Base-by-base conservation (phyloP, 306 rosid genomes). In the Quercus engelmannii region DNA sequence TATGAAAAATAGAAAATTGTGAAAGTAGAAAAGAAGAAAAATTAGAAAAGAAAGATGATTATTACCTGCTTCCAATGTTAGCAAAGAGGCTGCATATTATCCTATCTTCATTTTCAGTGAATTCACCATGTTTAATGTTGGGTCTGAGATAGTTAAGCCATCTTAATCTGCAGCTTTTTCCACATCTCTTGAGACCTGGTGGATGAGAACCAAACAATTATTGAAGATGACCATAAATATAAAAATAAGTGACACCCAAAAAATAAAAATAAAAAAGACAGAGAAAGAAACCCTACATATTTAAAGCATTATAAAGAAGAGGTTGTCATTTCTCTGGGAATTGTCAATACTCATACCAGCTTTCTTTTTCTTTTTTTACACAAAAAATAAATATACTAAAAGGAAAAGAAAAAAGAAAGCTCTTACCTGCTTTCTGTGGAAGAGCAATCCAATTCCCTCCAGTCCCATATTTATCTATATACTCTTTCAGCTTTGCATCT, bases 101-200 rank as follows among this genome's bases (percentile, higher is more conserved):
- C 62, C 80, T 83, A 59, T 94, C 98, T 90, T 94, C 98, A 21
- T 88, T 87, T 21, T 87, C 93, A 84, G 98, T 88, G 84, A 94
- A 94, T 51, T 92, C 92, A 0, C 98, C 98, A 62, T 94, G 98
- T 67, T 91, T 92, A 77, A 94, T 92, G 82, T 94, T 86, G 73
- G 98, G 98, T 35, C 98, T 87, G 7, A 94, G 93, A 91, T 94
- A 94, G 86, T 94, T 94, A 15, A 94, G 92, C 98, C 98, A 94
- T 80, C 98, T 90, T 7, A 94, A 77, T 80, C 98, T 90, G 84
- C 98, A 94, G 65, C 98, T 94, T 83, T 94, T 94, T 46, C 98
- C 98, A 81, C 98, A 94, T 78, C 98, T 92, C 88, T 65, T 91
- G 28, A 94, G 91, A 81, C 95, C 98, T 94, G 85, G 20, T 13